Conservation (phyloP, 345 rosid species). For the Bruguiera sexangula region DNA sequence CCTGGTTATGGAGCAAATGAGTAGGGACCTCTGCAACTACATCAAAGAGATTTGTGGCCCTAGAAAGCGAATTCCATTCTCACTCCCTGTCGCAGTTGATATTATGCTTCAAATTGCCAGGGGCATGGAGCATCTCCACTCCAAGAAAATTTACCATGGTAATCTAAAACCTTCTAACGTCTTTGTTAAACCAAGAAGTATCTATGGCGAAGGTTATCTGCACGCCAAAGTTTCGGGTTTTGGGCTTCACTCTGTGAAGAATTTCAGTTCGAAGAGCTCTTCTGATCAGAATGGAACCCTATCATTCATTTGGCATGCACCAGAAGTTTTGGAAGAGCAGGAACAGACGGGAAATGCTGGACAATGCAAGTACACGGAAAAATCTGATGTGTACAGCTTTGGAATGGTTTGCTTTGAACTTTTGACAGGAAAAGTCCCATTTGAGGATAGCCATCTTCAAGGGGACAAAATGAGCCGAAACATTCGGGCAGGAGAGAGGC, state of each 20-base stretch:
- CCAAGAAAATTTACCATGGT: constrained; percentile 25
- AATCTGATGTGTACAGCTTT: constrained; percentile 33
- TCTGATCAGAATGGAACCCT: constrained; percentile 13
- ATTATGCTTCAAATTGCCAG: constrained; percentile 34
- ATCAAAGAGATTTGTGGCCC: constrained; percentile 32
- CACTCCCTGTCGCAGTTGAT: constrained; percentile 26
- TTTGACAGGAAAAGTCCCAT: constrained; percentile 34
- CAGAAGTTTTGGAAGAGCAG: constrained; percentile 30
- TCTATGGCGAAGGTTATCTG: constrained; percentile 16
- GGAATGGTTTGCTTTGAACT: constrained; percentile 32
- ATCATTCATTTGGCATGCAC: constrained; percentile 29
- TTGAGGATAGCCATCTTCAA: constrained; percentile 33
- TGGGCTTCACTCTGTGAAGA: constrained; percentile 22
- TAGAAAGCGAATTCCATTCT: constrained; percentile 21
- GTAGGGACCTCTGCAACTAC: constrained; percentile 17
- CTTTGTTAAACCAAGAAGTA: constrained; percentile 19
- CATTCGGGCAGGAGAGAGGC: constrained; percentile 30
- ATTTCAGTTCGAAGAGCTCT: constrained; percentile 2
- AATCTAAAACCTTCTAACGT: constrained; percentile 21
- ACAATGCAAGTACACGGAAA: constrained; percentile 16
- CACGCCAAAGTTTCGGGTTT: constrained; percentile 33
- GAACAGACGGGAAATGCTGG: constrained; percentile 17
- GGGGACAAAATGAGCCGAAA: constrained; percentile 31
- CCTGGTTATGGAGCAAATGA: constrained; percentile 27
- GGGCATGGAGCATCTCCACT: constrained; percentile 31